Percentiles rank a stretch among this genome's conserved stretches.
phyloP scores from a whole-genome alignment of 495 filamentous ascomycete species.

The Annulohypoxylon stygium region DNA sequence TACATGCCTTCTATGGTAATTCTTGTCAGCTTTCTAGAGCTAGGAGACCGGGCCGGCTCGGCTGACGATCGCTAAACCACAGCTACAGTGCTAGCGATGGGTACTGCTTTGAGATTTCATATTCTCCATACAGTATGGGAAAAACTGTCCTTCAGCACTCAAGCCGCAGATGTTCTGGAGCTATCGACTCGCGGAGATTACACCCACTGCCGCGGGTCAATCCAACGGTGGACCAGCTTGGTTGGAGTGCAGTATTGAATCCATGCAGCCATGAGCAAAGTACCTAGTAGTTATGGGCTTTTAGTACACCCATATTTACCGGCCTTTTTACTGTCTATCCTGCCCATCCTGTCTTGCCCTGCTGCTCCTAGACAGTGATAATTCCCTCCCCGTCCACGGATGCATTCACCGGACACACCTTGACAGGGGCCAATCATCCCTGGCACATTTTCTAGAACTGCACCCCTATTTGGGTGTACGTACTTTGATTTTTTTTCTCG shows the following conservation, averaged over 20 bases:
- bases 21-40: conserved; percentile 29
- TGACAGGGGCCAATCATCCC: conserved; percentile 40
- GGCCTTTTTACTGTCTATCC: conserved; percentile 26
- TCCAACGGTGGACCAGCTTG: conserved; percentile 48
- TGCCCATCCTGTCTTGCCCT: conserved; percentile 14
- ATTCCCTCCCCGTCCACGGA: conserved; percentile 38
- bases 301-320: conserved; percentile 16
- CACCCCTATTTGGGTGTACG: conserved; percentile 47
- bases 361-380: conserved; percentile 28
- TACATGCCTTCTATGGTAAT: conserved; percentile 5
- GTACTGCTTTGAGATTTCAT: conserved; percentile 30
- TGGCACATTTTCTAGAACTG: conserved; percentile 52
- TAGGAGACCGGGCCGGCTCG: conserved; percentile 42
- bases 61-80: conserved; percentile 46
- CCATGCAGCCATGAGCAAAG: conserved; percentile 46
- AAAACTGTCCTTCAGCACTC: conserved; percentile 39
- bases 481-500: conserved; percentile 43
- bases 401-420: conserved; percentile 53
- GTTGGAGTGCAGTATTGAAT: conserved; percentile 34
- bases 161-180: conserved; percentile 54
- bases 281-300: conserved; percentile 19
- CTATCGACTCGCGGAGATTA: conserved; percentile 51
- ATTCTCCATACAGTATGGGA: conserved; percentile 42
- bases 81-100: conserved; percentile 25
- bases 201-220: conserved; percentile 53